phyloP scores from a whole-genome alignment of 768 basidiomycete genomes.

The Strobilomyces echinocephalus region DNA sequence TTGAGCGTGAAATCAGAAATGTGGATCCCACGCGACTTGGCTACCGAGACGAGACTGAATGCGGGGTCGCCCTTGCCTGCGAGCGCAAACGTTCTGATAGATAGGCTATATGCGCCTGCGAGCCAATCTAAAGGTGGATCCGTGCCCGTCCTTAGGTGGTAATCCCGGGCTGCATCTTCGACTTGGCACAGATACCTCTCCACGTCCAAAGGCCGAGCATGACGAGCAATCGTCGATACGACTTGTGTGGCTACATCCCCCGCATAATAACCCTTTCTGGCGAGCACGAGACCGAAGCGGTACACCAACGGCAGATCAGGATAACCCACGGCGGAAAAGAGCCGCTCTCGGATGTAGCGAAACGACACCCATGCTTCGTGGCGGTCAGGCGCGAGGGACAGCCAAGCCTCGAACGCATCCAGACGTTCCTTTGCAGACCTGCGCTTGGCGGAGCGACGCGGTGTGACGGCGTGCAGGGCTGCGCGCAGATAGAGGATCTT shows the following conservation, averaged over 20 bases:
- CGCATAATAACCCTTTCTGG: conserved; percentile 42
- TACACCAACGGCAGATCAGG: conserved; percentile 36
- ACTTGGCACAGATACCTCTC: conserved; percentile 37
- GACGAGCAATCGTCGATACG: conserved; percentile 41
- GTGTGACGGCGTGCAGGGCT: conserved; percentile 32
- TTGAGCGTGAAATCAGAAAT: conserved; percentile 37
- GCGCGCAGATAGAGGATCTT: conserved; percentile 35
- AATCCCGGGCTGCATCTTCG: conserved; percentile 13
- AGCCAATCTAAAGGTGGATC: conserved; percentile 9
- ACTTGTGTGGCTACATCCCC: conserved; percentile 18
- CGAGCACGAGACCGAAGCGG: conserved; percentile 41
- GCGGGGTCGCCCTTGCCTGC: conserved; percentile 39
- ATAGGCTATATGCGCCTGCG: conserved; percentile 30
- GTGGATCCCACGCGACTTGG: conserved; percentile 22
- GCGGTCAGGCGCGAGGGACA: conserved; percentile 38
- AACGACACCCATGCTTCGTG: conserved; percentile 18
- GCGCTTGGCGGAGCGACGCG: conserved; percentile 7
- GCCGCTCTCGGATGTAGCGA: conserved; percentile 28
- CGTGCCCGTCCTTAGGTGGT: conserved; percentile 2
- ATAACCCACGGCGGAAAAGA: conserved; percentile 27
- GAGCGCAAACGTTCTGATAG: conserved; percentile 39
- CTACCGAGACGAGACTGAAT: conserved; percentile 40
- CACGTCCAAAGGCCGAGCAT: conserved; percentile 33
- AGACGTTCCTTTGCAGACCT: conserved; percentile 16
- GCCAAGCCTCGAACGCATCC: conserved; percentile 38